A percentile compares a stretch with the other conserved stretches of the same genome.
These are phyloP conservation scores for Rhytidiadelphus loreus DNA, from an alignment of 225 moss, liverwort and hornwort species.

Conservation along the genomic window DNA sequence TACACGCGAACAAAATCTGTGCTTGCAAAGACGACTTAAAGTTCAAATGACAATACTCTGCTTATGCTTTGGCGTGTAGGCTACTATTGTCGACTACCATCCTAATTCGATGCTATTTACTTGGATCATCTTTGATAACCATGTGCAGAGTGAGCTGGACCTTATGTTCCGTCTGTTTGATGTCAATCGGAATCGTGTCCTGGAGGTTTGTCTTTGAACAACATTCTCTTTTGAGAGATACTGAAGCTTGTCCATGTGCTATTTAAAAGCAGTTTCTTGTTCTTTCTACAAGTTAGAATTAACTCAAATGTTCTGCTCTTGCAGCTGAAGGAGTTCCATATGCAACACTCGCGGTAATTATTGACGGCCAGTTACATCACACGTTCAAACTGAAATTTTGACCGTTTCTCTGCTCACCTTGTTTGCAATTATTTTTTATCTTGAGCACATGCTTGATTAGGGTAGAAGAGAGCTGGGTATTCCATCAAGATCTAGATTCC, in stretches of 20 bases:
- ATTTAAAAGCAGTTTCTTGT: not conserved
- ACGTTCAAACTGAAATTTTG: not conserved
- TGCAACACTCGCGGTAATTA: conserved; percentile 2
- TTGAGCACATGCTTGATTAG: not conserved
- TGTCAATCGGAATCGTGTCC: conserved; percentile 40
- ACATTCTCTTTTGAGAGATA: not conserved
- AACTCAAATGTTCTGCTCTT: not conserved
- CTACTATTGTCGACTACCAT: not conserved
- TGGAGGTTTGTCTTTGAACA: conserved; percentile 36
- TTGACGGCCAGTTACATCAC: not conserved
- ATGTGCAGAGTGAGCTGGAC: conserved; percentile 72
- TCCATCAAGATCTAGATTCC: not conserved
- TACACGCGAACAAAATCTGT: not conserved
- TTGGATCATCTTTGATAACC: not conserved
- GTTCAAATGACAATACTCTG: not conserved
- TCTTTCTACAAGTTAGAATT: not conserved
- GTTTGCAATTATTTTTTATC: not conserved
- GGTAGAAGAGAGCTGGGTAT: not conserved
- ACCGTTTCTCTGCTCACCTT: not conserved
- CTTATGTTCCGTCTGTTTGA: conserved; percentile 74
- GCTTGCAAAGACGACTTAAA: not conserved
- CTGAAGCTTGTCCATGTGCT: not conserved
- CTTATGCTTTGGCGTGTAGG: not conserved
- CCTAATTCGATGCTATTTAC: not conserved
- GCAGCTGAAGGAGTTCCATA: conserved; percentile 40